Conservation (phyloP, 495 filamentous ascomycete genomes). For the Xylaria grammica region DNA sequence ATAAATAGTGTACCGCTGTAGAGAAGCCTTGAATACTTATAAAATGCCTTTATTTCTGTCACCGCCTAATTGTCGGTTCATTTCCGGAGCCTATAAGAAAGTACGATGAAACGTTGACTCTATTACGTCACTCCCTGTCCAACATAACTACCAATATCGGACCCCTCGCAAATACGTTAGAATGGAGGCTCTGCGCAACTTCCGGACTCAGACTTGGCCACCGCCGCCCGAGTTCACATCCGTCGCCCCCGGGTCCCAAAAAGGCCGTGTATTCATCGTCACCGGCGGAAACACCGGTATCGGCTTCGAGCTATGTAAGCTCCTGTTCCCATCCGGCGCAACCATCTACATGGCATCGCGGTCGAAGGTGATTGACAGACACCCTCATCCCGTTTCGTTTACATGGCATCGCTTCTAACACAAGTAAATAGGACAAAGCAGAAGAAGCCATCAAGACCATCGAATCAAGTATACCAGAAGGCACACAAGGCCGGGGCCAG, state of each 20-base stretch:
- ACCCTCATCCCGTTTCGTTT: not conserved
- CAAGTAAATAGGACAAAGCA: conserved; percentile 30
- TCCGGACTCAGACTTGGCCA: conserved; percentile 32
- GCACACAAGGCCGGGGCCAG: conserved; percentile 20
- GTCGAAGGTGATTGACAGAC: conserved; percentile 28
- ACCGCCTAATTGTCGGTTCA: too few species aligned
- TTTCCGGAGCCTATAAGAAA: too few species aligned
- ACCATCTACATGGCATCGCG: conserved; percentile 44
- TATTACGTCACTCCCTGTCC: too few species aligned
- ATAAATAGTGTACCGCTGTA: too few species aligned
- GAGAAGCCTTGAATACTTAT: too few species aligned
- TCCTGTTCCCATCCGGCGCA: conserved; percentile 43
- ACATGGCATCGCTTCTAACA: conserved; percentile 10
- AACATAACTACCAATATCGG: too few species aligned
- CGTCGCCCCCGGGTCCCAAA: conserved; percentile 30
- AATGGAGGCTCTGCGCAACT: conserved; percentile 3
- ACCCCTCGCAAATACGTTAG: too few species aligned
- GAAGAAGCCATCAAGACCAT: conserved; percentile 32
- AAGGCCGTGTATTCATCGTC: conserved; percentile 42
- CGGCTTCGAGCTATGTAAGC: conserved; percentile 43
- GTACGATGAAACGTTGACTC: too few species aligned
- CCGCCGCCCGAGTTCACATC: conserved; percentile 25
- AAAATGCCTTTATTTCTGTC: too few species aligned
- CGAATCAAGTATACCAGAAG: conserved; percentile 33
- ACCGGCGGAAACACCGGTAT: conserved; percentile 53